These are phyloP conservation scores for Zygotorulaspora sp. DNA, from an alignment of 805 yeast genomes.

Conservation along the genomic window DNA sequence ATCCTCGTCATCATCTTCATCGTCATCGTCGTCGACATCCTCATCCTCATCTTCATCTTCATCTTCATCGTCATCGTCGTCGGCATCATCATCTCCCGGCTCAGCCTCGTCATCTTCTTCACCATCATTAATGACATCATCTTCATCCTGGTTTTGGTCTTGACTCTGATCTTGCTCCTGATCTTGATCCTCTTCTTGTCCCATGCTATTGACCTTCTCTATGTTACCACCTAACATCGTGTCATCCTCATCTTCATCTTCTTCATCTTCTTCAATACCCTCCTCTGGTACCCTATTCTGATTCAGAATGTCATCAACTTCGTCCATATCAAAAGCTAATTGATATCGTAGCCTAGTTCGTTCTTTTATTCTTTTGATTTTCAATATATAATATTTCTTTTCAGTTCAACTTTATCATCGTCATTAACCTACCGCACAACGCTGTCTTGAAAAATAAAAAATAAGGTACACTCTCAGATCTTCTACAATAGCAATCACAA, in stretches of 20 bases:
- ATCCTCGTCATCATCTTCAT: slow-evolving; percentile 21
- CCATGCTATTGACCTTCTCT: slow-evolving; percentile 8
- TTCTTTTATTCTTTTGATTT: background rate
- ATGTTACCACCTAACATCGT: slow-evolving; percentile 17
- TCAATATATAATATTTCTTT: background rate
- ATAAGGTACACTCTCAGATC: too few relatives aligned
- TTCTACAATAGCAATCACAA: too few relatives aligned
- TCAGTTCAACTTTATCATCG: too few relatives aligned
- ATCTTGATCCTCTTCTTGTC: slow-evolving; percentile 9
- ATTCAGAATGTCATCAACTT: slow-evolving; percentile 31
- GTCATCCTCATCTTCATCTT: slow-evolving; percentile 26
- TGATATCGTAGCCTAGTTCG: background rate
- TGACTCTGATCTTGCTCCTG: slow-evolving; percentile 12
- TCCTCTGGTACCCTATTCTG: slow-evolving; percentile 30
- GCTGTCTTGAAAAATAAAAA: background rate
- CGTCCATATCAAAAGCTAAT: slow-evolving; percentile 25
- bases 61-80: slow-evolving; percentile 20
- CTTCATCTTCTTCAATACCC: slow-evolving; percentile 28
- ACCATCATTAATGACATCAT: slow-evolving; percentile 16
- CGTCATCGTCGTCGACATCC: slow-evolving; percentile 19
- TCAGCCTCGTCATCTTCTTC: slow-evolving; percentile 25
- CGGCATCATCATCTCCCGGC: slow-evolving; percentile 24
- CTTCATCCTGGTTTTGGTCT: slow-evolving; percentile 20
- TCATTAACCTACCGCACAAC: too few relatives aligned
- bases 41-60: slow-evolving; percentile 26